Evolutionary conservation across 2,329 filamentous ascomycete genomes (phyloP).

Genomic region (Coniochaeta pulveracea): DNA sequence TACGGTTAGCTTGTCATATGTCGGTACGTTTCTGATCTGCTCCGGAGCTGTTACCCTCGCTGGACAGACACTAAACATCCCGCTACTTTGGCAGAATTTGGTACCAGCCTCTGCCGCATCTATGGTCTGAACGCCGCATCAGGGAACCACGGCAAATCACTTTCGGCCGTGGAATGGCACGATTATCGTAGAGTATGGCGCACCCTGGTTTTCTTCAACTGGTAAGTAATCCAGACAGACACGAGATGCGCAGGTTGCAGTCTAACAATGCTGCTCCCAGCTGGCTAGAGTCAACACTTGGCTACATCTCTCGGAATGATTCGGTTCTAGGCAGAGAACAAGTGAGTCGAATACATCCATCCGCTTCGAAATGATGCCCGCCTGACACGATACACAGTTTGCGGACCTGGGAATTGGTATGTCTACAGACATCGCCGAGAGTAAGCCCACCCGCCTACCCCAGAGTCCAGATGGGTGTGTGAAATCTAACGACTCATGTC

Average conservation of each 20-base stretch:
- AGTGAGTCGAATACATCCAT: conserved; percentile 7
- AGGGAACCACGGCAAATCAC: background rate
- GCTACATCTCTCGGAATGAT: conserved; percentile 16
- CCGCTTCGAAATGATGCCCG: background rate
- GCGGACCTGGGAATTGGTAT: conserved; percentile 12
- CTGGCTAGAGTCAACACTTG: conserved; percentile 19
- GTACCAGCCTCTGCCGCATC: conserved; percentile 14
- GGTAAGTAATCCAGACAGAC: conserved; percentile 7
- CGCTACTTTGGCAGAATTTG: conserved; percentile 12
- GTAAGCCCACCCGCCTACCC: conserved; percentile 8
- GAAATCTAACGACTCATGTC: background rate
- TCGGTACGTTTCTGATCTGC: conserved; percentile 12
- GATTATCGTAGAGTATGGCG: conserved; percentile 18
- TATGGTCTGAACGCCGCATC: conserved; percentile 10
- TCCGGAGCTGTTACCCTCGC: background rate
- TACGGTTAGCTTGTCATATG: conserved; percentile 16
- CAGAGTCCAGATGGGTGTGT: too few relatives aligned
- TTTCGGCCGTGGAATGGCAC: background rate
- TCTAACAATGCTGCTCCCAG: conserved; percentile 7
- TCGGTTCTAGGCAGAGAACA: conserved; percentile 11
- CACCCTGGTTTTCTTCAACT: conserved; percentile 17
- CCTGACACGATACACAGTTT: too few relatives aligned
- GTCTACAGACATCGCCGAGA: conserved; percentile 11
- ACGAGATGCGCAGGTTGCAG: background rate
- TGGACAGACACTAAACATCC: background rate